Conservation (phyloP, 139 green algal genomes). For the Coelastrella sp. region DNA sequence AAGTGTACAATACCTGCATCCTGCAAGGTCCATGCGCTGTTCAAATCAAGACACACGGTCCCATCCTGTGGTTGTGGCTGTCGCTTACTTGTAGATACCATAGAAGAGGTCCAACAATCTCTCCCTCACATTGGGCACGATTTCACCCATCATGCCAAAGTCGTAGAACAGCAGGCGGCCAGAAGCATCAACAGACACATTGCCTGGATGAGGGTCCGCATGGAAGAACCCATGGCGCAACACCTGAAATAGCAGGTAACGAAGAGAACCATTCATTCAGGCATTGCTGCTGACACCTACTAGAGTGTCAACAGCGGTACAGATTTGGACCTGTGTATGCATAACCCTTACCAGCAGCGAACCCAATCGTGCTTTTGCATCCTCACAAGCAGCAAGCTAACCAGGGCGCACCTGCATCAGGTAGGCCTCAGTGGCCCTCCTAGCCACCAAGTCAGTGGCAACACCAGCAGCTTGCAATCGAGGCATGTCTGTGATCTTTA, state of each 20-base stretch:
- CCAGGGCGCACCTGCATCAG: slow-evolving; percentile 87
- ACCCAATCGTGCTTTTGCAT: too few species aligned
- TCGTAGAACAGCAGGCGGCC: slow-evolving; percentile 67
- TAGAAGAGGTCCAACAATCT: slow-evolving; percentile 97
- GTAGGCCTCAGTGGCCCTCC: slow-evolving; percentile 92
- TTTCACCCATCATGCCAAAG: slow-evolving; percentile 67
- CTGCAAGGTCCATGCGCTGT: too few species aligned
- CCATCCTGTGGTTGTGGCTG: too few species aligned
- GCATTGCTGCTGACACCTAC: too few species aligned
- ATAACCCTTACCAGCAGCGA: too few species aligned
- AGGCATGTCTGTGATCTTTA: slow-evolving; percentile 73
- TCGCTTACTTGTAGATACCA: slow-evolving; percentile 84
- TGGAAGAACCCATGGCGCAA: slow-evolving; percentile 92
- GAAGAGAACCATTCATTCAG: not conserved
- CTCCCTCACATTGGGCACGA: slow-evolving; percentile 70
- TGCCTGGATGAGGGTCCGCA: slow-evolving; percentile 70
- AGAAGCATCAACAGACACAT: slow-evolving; percentile 92
- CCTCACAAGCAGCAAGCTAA: not conserved
- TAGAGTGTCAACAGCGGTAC: too few species aligned
- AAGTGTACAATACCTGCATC: too few species aligned
- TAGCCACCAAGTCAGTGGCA: slow-evolving; percentile 72
- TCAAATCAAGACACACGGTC: too few species aligned
- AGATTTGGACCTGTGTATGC: too few species aligned
- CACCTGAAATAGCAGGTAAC: slow-evolving; percentile 40
- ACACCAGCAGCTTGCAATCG: slow-evolving; percentile 62